Percentiles rank a stretch among this genome's conserved stretches.
Evolutionary conservation across 2,329 filamentous ascomycete species (phyloP).

Genomic region (Fusarium devonianum): DNA sequence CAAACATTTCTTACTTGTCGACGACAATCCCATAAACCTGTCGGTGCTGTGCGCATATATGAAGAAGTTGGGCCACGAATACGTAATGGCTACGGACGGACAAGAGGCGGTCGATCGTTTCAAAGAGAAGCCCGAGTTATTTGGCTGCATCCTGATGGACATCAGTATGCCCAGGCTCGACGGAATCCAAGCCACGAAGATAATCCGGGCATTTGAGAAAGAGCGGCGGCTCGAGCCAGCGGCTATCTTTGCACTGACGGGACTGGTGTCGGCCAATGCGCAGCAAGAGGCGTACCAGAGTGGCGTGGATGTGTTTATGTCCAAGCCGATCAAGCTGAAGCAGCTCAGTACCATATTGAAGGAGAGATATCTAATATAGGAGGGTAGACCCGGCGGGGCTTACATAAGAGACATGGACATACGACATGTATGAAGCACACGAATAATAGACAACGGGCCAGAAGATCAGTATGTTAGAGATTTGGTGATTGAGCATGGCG

Average conservation of each 20-base stretch:
- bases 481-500: too few relatives aligned
- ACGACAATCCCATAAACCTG: conserved; percentile 35
- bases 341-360: conserved; percentile 43
- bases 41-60: conserved; percentile 41
- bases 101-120: conserved; percentile 46
- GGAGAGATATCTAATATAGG: conserved; percentile 12
- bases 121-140: conserved; percentile 32
- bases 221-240: conserved; percentile 51
- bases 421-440: conserved; percentile 1
- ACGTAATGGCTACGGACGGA: conserved; percentile 45
- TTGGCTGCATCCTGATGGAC: conserved; percentile 52
- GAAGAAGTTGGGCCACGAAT: conserved; percentile 44
- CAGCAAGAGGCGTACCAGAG: conserved; percentile 61
- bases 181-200: conserved; percentile 56
- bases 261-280: conserved; percentile 56
- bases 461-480: too few relatives aligned
- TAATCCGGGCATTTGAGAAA: conserved; percentile 58
- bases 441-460: conserved; percentile 1
- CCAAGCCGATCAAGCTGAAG: conserved; percentile 58
- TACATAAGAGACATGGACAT: background rate
- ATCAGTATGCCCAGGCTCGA: conserved; percentile 66
- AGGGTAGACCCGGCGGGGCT: background rate
- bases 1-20: conserved; percentile 30
- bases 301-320: conserved; percentile 62
- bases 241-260: conserved; percentile 61